Evolutionary conservation across 2,329 filamentous ascomycete genomes (phyloP).

Genomic region (Fusarium keratoplasticum): DNA sequence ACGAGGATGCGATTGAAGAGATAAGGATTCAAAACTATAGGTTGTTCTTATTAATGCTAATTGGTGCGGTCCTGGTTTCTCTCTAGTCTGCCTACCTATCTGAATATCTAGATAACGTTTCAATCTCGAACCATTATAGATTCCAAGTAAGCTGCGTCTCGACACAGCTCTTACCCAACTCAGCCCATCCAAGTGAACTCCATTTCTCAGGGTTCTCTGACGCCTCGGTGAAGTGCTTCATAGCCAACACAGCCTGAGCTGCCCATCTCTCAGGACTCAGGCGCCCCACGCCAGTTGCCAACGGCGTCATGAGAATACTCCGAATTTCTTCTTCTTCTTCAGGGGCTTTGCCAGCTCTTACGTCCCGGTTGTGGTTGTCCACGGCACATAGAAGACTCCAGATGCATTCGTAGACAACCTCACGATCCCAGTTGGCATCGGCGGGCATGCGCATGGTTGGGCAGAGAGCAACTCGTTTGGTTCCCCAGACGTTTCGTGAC

Average conservation of each 20-base stretch:
- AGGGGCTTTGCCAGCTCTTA: background rate
- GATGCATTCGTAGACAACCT: conserved; percentile 65
- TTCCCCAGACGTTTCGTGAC: conserved; percentile 54
- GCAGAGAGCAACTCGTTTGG: conserved; percentile 60
- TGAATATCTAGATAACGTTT: background rate
- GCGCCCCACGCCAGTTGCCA: conserved; percentile 61
- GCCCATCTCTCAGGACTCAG: conserved; percentile 62
- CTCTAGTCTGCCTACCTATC: background rate
- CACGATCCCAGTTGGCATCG: conserved; percentile 60
- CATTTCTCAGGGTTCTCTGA: conserved; percentile 56
- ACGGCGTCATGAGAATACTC: conserved; percentile 62
- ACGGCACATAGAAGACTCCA: conserved; percentile 63
- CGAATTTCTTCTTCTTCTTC: conserved; percentile 47
- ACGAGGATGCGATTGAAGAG: background rate
- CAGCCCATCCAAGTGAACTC: conserved; percentile 53
- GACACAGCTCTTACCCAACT: conserved; percentile 20
- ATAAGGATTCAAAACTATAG: background rate
- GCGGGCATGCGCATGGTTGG: conserved; percentile 64
- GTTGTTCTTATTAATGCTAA: background rate
- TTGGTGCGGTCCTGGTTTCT: background rate
- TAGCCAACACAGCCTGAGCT: conserved; percentile 59
- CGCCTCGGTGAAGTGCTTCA: conserved; percentile 64
- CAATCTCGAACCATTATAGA: background rate
- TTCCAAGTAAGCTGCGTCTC: conserved; percentile 25
- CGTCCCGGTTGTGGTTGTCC: conserved; percentile 58